Evolutionary conservation across 495 filamentous ascomycete species (phyloP).

Genomic region (Penicillium flavigenum): DNA sequence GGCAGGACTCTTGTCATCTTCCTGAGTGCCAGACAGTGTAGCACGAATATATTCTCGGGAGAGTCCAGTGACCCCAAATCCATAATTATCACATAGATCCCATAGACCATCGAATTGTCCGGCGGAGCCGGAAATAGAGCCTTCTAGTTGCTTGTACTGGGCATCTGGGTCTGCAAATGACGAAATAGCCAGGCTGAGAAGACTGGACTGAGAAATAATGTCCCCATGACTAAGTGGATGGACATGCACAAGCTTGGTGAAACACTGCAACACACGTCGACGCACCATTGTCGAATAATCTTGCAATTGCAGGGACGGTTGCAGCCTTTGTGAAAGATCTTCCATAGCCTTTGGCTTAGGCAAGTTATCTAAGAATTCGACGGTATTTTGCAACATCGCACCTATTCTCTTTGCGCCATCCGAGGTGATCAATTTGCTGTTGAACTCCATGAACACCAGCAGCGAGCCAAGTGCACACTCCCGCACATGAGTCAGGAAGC

Average conservation of each 20-base stretch:
- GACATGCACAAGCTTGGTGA: slow-evolving; percentile 82
- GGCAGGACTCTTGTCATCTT: slow-evolving; percentile 52
- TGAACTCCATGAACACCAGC: slow-evolving; percentile 89
- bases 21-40: slow-evolving; percentile 68
- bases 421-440: slow-evolving; percentile 83
- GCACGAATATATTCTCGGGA: slow-evolving; percentile 73
- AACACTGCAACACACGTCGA: slow-evolving; percentile 89
- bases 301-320: slow-evolving; percentile 82
- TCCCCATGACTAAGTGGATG: slow-evolving; percentile 80
- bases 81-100: slow-evolving; percentile 92
- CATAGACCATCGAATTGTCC: slow-evolving; percentile 89
- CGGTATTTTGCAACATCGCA: slow-evolving; percentile 93
- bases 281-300: slow-evolving; percentile 93
- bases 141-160: slow-evolving; percentile 78
- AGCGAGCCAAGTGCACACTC: slow-evolving; percentile 94
- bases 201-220: slow-evolving; percentile 82
- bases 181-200: slow-evolving; percentile 87
- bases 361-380: slow-evolving; percentile 78
- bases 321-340: slow-evolving; percentile 80
- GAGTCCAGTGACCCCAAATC: slow-evolving; percentile 87
- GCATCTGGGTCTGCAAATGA: slow-evolving; percentile 93
- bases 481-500: slow-evolving; percentile 89
- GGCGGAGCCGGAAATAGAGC: slow-evolving; percentile 88
- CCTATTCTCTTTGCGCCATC: slow-evolving; percentile 94
- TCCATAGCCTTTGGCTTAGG: slow-evolving; percentile 84